Evolutionary conservation across 1,139 yeast genomes (phyloP).

Genomic region (Pneumocystis murina): DNA sequence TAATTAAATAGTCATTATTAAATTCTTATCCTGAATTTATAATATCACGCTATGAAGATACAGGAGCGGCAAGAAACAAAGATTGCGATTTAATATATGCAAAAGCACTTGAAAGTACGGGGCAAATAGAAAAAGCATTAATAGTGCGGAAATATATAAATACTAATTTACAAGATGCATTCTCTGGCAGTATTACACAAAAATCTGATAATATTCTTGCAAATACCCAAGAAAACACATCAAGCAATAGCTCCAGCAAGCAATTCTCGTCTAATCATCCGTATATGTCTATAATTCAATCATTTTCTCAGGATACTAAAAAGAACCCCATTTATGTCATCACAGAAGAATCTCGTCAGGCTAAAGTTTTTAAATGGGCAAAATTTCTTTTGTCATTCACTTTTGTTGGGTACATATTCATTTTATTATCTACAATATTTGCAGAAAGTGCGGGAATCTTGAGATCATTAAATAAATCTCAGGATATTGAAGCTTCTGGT

Average conservation of each 20-base stretch:
- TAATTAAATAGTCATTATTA: not conserved
- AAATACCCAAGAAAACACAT: not conserved
- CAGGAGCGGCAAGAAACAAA: not conserved
- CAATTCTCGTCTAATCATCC: not conserved
- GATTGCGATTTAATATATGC: not conserved
- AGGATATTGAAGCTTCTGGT: conserved; percentile 38
- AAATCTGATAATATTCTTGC: not conserved
- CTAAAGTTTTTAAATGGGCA: conserved; percentile 70
- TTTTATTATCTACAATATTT: conserved; percentile 40
- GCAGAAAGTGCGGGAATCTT: conserved; percentile 14
- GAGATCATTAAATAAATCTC: conserved; percentile 24
- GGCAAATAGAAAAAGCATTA: not conserved
- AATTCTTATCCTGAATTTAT: not conserved
- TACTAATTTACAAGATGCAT: not conserved
- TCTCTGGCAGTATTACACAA: not conserved
- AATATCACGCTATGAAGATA: not conserved
- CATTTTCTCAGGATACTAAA: not conserved
- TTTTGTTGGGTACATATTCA: conserved; percentile 45
- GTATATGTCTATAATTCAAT: not conserved
- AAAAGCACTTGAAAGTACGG: not conserved
- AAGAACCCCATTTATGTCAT: conserved; percentile 71
- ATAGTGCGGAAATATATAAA: not conserved
- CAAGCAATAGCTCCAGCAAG: not conserved
- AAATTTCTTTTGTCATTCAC: conserved; percentile 82
- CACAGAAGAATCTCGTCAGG: conserved; percentile 67